These are phyloP conservation scores for Talaromyces thailandensis DNA, from an alignment of 495 filamentous ascomycete species.

Conservation along the genomic window DNA sequence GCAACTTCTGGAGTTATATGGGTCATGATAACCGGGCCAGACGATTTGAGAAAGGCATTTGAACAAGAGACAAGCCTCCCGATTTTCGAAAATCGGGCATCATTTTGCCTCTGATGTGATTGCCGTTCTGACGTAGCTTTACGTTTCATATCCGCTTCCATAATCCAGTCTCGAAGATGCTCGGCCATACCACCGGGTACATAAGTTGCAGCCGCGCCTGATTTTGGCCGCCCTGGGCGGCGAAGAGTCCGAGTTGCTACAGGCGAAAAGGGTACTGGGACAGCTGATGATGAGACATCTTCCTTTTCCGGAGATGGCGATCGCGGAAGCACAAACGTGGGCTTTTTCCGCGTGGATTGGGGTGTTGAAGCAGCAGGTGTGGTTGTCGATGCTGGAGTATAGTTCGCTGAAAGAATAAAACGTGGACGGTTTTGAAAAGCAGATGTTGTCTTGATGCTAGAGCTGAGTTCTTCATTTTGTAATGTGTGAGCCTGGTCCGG, in stretches of 20 bases:
- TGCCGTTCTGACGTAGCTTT: slow-evolving; percentile 6
- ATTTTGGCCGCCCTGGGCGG: slow-evolving; percentile 21
- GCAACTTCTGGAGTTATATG: background rate
- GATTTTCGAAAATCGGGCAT: background rate
- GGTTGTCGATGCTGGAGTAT: background rate
- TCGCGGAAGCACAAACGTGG: slow-evolving; percentile 30
- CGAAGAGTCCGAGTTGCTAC: slow-evolving; percentile 21
- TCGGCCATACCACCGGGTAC: slow-evolving; percentile 34
- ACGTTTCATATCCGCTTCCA: slow-evolving; percentile 30
- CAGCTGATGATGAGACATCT: slow-evolving; percentile 11
- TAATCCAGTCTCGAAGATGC: slow-evolving; percentile 33
- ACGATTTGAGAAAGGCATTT: slow-evolving; percentile 1
- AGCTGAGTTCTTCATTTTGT: background rate
- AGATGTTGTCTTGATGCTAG: background rate
- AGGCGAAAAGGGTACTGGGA: slow-evolving; percentile 34
- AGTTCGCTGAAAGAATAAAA: slow-evolving; percentile 16
- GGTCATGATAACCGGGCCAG: background rate
- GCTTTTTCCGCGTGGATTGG: slow-evolving; percentile 19
- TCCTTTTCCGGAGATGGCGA: slow-evolving; percentile 25
- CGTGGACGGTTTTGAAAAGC: background rate
- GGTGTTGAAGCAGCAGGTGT: background rate
- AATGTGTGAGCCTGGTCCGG: background rate
- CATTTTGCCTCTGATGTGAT: background rate
- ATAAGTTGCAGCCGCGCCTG: slow-evolving; percentile 13
- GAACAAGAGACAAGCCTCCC: background rate